phyloP scores from a whole-genome alignment of 2,329 filamentous ascomycete genomes.

The Lasiodiplodia sp. region DNA sequence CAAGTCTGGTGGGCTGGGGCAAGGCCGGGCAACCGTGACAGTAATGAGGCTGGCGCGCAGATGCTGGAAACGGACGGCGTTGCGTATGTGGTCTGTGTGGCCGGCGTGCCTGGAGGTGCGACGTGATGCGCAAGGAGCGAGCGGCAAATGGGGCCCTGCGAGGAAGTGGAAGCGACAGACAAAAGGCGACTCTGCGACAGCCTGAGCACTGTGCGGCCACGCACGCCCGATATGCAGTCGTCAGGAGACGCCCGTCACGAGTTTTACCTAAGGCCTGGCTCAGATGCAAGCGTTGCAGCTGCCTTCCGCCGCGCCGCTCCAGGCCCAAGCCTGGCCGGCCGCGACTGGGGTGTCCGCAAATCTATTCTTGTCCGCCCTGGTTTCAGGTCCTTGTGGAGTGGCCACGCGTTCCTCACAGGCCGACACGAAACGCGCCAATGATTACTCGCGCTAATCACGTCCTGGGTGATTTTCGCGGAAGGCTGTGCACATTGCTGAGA shows the following conservation, averaged over 20 bases:
- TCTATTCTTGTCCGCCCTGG: conserved; percentile 14
- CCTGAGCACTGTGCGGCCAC: conserved; percentile 20
- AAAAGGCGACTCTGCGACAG: conserved; percentile 22
- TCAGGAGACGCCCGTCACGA: conserved; percentile 24
- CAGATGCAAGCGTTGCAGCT: conserved; percentile 8
- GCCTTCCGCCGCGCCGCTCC: conserved; percentile 9
- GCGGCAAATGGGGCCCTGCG: conserved; percentile 26
- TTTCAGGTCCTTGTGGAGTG: conserved; percentile 26
- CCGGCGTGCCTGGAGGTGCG: conserved; percentile 28
- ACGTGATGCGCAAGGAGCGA: conserved; percentile 28
- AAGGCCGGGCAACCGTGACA: conserved; percentile 13
- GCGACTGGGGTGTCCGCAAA: conserved; percentile 20
- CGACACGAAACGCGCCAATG: conserved; percentile 21
- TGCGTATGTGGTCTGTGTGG: conserved; percentile 29
- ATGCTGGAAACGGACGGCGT: conserved; percentile 21
- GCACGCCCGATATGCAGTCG: conserved; percentile 23
- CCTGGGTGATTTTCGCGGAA: conserved; percentile 25
- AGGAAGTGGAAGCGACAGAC: conserved; percentile 27
- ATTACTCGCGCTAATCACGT: conserved; percentile 27
- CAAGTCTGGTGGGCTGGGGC: conserved; percentile 17
- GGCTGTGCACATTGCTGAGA: conserved; percentile 23
- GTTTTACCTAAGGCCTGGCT: conserved; percentile 15
- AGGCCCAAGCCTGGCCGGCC: conserved; percentile 16
- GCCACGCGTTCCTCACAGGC: conserved; percentile 22
- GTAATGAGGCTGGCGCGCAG: conserved; percentile 21